Evolutionary conservation across 768 basidiomycete species (phyloP), one percentile per base, ranked within the genome.

Genomic region (Chiua virens): DNA sequence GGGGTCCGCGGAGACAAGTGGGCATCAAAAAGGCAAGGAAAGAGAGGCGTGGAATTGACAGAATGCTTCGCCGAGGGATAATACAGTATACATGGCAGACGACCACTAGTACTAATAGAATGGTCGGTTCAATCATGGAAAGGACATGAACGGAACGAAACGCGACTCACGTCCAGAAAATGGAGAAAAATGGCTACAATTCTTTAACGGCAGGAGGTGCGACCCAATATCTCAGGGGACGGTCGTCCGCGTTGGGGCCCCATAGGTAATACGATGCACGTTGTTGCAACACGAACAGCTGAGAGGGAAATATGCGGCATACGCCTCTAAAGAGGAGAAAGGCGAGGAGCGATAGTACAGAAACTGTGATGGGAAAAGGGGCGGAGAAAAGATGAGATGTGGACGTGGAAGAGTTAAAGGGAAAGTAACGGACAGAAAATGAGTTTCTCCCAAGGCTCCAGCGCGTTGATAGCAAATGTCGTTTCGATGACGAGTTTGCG

Each of bases 391-490:
- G 42, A 46, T 44, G 37, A 51, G 48, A 18, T 38, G 39, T 20
- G 30, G 35, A 15, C 35, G 17, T 1, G 17, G 48, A 23, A 34
- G 40, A 17, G 44, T 36, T 35, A 54, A 42, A 40, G 15, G 23
- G 30, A 45, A 3, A 8, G 21, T 21, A 74, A 30, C 85, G 63
- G 62, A 86, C 85, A 61, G 50, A 82, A 73, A 34, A 85, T 63
- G 41, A 79, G 59, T 59, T 83, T 82, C 74, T 87, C 87, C 86
- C 85, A 86, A 51, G 80, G 76, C 62, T 88, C 84, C 50, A 86
- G 67, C 59, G 86, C 75, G 25, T 76, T 74, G 36, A 86, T 69
- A 7, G 74, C 85, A 53, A 82, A 80, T 0, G 83, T 84, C 3
- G 76, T 70, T 63, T 85, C 83, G 30, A 87, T 65, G 71, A 79